These are phyloP conservation scores for Chaetomium sp. DNA, from an alignment of 2,329 filamentous ascomycete genomes.

Conservation along the genomic window DNA sequence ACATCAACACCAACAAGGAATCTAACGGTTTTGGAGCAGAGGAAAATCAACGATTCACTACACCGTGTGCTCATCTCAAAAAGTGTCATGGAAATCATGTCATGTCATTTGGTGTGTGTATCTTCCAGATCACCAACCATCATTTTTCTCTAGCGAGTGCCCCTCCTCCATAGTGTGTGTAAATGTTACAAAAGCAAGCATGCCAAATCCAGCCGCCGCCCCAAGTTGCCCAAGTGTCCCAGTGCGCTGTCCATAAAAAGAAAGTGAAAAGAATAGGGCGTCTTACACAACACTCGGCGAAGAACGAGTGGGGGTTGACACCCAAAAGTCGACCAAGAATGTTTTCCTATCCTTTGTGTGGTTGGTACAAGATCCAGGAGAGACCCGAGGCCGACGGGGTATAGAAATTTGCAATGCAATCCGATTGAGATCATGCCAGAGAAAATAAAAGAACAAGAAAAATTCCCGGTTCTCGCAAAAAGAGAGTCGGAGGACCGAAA, in stretches of 20 bases:
- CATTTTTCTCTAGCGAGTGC: slow-evolving; percentile 10
- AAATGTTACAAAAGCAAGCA: not conserved
- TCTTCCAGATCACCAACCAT: not conserved
- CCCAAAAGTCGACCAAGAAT: not conserved
- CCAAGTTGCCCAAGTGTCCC: slow-evolving; percentile 3
- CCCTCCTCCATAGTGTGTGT: not conserved
- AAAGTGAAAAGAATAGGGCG: not conserved
- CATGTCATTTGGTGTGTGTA: not conserved
- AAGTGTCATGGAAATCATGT: not conserved
- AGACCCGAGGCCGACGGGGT: not conserved
- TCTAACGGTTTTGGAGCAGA: not conserved
- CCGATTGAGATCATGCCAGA: not conserved
- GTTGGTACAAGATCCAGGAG: not conserved
- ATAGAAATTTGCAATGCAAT: not conserved
- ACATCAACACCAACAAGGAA: too few species aligned
- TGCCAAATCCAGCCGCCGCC: not conserved
- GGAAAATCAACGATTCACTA: not conserved
- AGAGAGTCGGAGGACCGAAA: not conserved
- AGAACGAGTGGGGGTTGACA: not conserved
- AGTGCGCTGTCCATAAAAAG: not conserved
- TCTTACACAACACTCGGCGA: too few species aligned
- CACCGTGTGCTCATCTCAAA: not conserved
- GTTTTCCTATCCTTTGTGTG: not conserved
- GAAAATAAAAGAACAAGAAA: not conserved
- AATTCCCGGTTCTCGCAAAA: not conserved